Evolutionary conservation across 2,329 filamentous ascomycete genomes (phyloP), one percentile per base, ranked within the genome.

Genomic region (Cladophialophora yegresii): DNA sequence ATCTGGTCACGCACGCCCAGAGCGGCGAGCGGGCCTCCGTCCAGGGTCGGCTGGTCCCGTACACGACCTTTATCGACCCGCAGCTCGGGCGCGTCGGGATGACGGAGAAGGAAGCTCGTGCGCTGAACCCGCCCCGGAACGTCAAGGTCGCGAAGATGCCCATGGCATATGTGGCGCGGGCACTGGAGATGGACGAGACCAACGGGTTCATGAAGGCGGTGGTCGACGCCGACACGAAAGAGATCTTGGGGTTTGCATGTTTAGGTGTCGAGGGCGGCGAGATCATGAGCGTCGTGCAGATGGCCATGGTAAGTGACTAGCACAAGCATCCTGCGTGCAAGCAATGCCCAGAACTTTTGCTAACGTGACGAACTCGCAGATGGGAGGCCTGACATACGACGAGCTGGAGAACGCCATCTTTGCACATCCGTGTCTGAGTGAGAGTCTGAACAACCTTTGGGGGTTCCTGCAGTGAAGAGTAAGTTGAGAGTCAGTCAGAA

Each of bases 161-260:
- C 4, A 83, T 84, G 80, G 71, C 71, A 6, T 81, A 78, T 69
- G 81, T 85, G 2, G 82, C 82, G 12, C 73, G 82, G 4, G 82
- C 81, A 2, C 68, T 83, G 23, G 82, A 84, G 72, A 84, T 78
- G 58, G 81, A 79, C 57, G 82, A 84, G 72, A 75, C 77, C n/a
- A 71, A 81, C 3, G 82, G 83, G 0, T 70, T 84, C 72, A 81
- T 84, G 79, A 84, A 84, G 73, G 82, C 79, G 1, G 74, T 80
- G 0, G 77, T 84, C 2, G 80, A 84, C 65, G 73, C 71, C 3
- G 77, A 82, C 61, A 81, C 77, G 2, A 80, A 78, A 4, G 72
- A 79, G 72, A 85, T 84, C 33, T 71, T 84, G 43, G 82, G 81
- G 0, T 84, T 84, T 73, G 82, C 81, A 1, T 83, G 80, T 69